These are phyloP conservation scores for Apiotrichum siamense DNA, from an alignment of 1,284 basidiomycete genomes.

Conservation along the genomic window DNA sequence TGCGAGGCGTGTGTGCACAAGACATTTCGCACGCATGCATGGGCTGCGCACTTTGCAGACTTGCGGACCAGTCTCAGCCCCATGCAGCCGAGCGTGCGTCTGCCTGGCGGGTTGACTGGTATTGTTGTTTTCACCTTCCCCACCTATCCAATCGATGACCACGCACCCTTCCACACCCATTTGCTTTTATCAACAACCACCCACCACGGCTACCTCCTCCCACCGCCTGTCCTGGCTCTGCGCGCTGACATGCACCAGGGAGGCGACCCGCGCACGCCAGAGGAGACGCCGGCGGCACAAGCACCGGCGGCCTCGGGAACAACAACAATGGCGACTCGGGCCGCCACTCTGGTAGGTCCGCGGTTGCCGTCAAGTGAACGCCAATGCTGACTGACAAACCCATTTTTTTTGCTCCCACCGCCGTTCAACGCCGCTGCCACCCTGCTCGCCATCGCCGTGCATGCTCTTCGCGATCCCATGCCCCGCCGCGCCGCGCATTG, in stretches of 20 bases:
- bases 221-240: not conserved
- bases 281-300: not conserved
- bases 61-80: not conserved
- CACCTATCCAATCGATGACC: conserved; percentile 1
- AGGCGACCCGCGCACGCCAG: conserved; percentile 12
- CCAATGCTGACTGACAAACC: too few relatives aligned
- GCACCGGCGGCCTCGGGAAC: not conserved
- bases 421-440: not conserved
- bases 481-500: too few relatives aligned
- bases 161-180: not conserved
- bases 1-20: too few relatives aligned
- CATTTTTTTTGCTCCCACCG: not conserved
- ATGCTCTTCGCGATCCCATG: too few relatives aligned
- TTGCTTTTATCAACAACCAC: not conserved
- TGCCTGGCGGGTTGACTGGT: too few relatives aligned
- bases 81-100: too few relatives aligned
- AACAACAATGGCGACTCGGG: not conserved
- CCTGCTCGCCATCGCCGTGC: too few relatives aligned
- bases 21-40: too few relatives aligned
- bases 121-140: conserved; percentile 15
- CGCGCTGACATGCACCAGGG: not conserved
- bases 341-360: not conserved
- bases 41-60: too few relatives aligned
- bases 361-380: too few relatives aligned
- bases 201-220: not conserved